A percentile compares a stretch with the other conserved stretches of the same genome.
phyloP scores from a whole-genome alignment of 331 rosid genomes.

The Dryas integrifolia region DNA sequence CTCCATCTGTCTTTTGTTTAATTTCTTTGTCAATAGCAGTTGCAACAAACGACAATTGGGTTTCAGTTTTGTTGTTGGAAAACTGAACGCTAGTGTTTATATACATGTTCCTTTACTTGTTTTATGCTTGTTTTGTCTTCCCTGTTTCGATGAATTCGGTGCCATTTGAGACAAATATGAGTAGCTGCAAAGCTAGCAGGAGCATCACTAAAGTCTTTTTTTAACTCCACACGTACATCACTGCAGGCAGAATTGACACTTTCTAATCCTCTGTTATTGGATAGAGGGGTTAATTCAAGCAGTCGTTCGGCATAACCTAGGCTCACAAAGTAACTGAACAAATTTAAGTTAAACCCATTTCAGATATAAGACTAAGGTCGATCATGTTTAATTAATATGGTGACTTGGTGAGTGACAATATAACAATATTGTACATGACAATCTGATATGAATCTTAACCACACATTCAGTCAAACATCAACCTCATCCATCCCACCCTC shows the following conservation, averaged over 20 bases:
- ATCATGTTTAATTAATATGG: background rate
- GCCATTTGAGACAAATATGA: slow-evolving; percentile 33
- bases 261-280: background rate
- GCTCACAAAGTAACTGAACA: slow-evolving; percentile 6
- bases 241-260: background rate
- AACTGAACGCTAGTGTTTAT: slow-evolving; percentile 12
- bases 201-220: background rate
- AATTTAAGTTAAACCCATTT: background rate
- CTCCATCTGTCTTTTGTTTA: slow-evolving; percentile 36
- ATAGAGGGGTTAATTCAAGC: background rate
- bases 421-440: too few species aligned
- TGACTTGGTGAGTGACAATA: background rate
- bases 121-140: slow-evolving; percentile 28
- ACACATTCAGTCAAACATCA: too few species aligned
- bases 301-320: slow-evolving; percentile 26
- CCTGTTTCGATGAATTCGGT: slow-evolving; percentile 44
- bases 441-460: too few species aligned
- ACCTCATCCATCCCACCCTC: too few species aligned
- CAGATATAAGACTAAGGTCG: background rate
- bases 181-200: slow-evolving; percentile 26
- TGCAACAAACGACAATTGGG: slow-evolving; percentile 21
- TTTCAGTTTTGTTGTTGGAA: slow-evolving; percentile 14
- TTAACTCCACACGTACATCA: background rate
- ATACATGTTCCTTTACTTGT: slow-evolving; percentile 23
- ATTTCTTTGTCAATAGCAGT: slow-evolving; percentile 1